Evolutionary conservation across 2,329 filamentous ascomycete species (phyloP).

Genomic region (Fusarium papillatum): DNA sequence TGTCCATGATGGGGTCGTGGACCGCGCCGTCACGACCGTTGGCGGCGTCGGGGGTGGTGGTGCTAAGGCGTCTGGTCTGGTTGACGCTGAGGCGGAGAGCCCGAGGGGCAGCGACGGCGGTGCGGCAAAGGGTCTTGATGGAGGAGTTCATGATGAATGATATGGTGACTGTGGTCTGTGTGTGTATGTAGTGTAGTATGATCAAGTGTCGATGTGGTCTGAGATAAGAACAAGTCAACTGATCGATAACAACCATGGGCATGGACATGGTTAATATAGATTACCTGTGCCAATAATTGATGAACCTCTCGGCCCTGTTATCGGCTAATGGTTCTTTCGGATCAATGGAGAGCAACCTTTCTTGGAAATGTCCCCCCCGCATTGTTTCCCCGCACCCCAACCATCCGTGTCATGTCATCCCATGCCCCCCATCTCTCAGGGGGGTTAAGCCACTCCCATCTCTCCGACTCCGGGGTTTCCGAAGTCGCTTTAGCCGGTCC

Average conservation of each 20-base stretch:
- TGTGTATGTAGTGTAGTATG: not conserved
- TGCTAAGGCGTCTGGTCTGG: constrained; percentile 33
- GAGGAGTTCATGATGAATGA: constrained; percentile 37
- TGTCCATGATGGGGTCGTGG: constrained; percentile 41
- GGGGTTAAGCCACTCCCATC: not conserved
- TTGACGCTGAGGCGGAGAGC: constrained; percentile 23
- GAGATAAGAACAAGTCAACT: not conserved
- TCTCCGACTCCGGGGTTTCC: not conserved
- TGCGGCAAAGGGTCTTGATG: constrained; percentile 36
- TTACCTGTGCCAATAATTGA: not conserved
- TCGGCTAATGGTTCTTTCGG: not conserved
- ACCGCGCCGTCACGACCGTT: constrained; percentile 32
- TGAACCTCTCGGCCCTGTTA: not conserved
- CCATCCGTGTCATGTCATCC: not conserved
- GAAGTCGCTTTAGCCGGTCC: not conserved
- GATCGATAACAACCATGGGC: not conserved
- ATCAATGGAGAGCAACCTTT: not conserved
- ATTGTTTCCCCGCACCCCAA: not conserved
- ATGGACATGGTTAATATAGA: not conserved
- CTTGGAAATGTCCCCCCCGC: not conserved
- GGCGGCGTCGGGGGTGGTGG: constrained; percentile 24
- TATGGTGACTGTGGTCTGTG: not conserved
- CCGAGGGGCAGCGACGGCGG: constrained; percentile 24
- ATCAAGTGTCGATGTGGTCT: not conserved
- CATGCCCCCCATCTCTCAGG: not conserved